Evolutionary conservation across 2,329 filamentous ascomycete species (phyloP), one percentile per base, ranked within the genome.

Genomic region (Trichocomaceae sp.): DNA sequence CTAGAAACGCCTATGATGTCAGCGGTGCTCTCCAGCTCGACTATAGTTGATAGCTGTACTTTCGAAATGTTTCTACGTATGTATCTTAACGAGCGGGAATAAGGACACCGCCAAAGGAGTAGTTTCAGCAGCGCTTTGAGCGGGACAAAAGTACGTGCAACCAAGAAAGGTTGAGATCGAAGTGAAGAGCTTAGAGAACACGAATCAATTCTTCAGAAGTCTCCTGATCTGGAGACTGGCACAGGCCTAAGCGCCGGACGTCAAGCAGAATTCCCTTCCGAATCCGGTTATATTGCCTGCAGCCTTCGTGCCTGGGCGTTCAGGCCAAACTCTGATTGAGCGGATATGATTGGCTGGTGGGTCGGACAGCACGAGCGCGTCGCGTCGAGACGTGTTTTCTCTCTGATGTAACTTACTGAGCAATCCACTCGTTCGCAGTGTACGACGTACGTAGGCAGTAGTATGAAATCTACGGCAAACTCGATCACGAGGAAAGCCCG

Each of bases 251-350:
- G 17, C 13, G 26, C 7, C 7, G 26, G 15, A 29, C 3, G 44
- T 42, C 17, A 17, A 20, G 39, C 5, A 20, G 19, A 22, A 42
- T 42, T 42, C 8, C 33, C 33, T 56, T 56, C 54, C 54, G 41
- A 48, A 56, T 33, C 12, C 26, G 55, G 55, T 37, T 47, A 50
- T 46, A 57, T 47, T 29, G 37, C 37, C 47, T 55, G 46, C 4
- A 46, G 50, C 49, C 45, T 54, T 46, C n/a, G 46, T 53, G 55
- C 55, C 55, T 57, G 17, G 45, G 44, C 37, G 29, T 19, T 56
- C 54, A 56, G 54, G 54, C 54, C 35, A 23, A 26, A n/a, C 7
- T 9, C 8, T 6, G 26, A 17, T 13, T 29, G 23, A 22, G 35
- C 10, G 17, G 15, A 49, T 37, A 0, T 46, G 31, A 41, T 53